A percentile compares a stretch with the other conserved stretches of the same genome.
phyloP scores from a whole-genome alignment of 1,284 basidiomycete species.

The Golubevia sp. region DNA sequence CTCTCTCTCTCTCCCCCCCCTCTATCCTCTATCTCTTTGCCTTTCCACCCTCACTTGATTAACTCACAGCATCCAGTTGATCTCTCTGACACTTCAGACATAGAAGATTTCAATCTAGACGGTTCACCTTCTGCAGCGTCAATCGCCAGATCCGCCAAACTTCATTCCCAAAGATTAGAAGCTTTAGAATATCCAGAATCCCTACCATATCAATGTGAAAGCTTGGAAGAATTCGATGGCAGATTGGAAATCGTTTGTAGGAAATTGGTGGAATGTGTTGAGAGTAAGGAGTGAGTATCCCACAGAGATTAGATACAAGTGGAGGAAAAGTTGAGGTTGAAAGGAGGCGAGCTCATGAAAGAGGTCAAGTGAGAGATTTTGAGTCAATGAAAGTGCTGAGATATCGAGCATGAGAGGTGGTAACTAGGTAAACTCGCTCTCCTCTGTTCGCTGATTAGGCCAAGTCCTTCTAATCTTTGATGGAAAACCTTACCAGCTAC shows the following conservation, averaged over 20 bases:
- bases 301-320: neutral
- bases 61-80: slow-evolving; percentile 23
- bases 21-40: too few relatives aligned
- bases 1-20: too few relatives aligned
- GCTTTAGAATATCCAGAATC: slow-evolving; percentile 51
- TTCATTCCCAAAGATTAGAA: slow-evolving; percentile 24
- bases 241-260: slow-evolving; percentile 78
- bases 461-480: too few relatives aligned
- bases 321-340: neutral
- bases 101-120: slow-evolving; percentile 19
- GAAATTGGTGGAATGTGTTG: slow-evolving; percentile 75
- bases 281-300: slow-evolving; percentile 77
- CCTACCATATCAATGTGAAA: slow-evolving; percentile 81
- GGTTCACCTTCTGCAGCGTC: slow-evolving; percentile 3
- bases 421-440: too few relatives aligned
- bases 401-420: too few relatives aligned
- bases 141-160: slow-evolving; percentile 3
- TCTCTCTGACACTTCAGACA: slow-evolving; percentile 30
- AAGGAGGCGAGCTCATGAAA: too few relatives aligned
- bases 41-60: neutral
- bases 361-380: too few relatives aligned
- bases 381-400: too few relatives aligned
- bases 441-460: too few relatives aligned
- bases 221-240: slow-evolving; percentile 77
- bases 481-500: too few relatives aligned